Evolutionary conservation across 225 moss, liverwort and hornwort genomes (phyloP).

Genomic region (Physcomitrellopsis africana): DNA sequence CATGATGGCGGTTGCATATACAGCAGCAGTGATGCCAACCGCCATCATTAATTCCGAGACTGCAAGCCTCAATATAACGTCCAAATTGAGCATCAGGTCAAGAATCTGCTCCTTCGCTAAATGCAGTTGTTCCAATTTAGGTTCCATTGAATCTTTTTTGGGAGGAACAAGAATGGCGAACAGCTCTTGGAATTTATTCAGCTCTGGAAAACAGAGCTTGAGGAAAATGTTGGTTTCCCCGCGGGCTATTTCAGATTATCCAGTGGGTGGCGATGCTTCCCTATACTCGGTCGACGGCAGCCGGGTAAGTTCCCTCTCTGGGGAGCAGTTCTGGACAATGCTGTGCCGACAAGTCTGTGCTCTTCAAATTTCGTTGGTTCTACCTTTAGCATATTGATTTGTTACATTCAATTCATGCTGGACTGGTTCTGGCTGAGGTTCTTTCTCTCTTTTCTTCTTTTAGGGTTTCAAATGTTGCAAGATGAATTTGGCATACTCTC

Average conservation of each 20-base stretch:
- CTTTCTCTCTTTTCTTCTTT: not conserved
- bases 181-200: slow-evolving; percentile 12
- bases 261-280: slow-evolving; percentile 15
- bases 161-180: not conserved
- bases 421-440: not conserved
- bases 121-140: slow-evolving; percentile 10
- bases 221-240: slow-evolving; percentile 13
- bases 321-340: not conserved
- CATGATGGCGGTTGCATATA: slow-evolving; percentile 33
- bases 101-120: slow-evolving; percentile 1
- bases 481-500: not conserved
- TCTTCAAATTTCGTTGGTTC: too few relatives aligned
- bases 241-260: slow-evolving; percentile 28
- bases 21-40: slow-evolving; percentile 20
- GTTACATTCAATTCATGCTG: not conserved
- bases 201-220: not conserved
- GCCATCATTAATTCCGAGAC: not conserved
- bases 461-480: not conserved
- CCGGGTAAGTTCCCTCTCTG: slow-evolving; percentile 24
- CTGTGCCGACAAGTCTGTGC: not conserved
- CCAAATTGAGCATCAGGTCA: slow-evolving; percentile 6
- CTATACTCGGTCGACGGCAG: slow-evolving; percentile 17
- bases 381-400: not conserved
- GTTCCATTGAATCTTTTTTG: slow-evolving; percentile 14
- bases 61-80: not conserved